These are phyloP conservation scores for Irpex lacteus DNA, from an alignment of 1,284 basidiomycete species.

Conservation along the genomic window DNA sequence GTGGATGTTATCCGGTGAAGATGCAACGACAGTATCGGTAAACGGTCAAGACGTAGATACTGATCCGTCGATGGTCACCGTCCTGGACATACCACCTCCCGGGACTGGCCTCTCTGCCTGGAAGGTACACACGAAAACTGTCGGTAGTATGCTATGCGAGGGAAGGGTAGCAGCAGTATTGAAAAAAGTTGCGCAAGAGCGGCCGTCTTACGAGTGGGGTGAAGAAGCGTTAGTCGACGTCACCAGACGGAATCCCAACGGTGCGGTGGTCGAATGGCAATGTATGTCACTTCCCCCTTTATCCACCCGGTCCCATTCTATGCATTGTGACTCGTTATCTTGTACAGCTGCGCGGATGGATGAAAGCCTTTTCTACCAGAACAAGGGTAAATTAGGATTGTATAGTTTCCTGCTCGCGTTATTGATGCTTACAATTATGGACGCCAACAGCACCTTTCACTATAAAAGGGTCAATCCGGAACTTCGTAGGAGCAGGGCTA, in stretches of 20 bases:
- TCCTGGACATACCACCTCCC: not conserved
- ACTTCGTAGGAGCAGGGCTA: not conserved
- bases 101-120: not conserved
- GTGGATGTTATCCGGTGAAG: too few species aligned
- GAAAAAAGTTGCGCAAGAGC: not conserved
- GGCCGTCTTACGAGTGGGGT: not conserved
- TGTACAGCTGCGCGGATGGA: not conserved
- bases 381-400: too few species aligned
- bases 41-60: too few species aligned
- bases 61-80: not conserved
- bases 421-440: not conserved
- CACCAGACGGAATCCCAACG: not conserved
- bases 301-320: not conserved
- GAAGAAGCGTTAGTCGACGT: not conserved
- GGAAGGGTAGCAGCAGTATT: not conserved
- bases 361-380: too few species aligned
- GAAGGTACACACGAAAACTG: not conserved
- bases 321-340: not conserved
- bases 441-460: not conserved
- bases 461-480: not conserved
- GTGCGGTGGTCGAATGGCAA: not conserved
- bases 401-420: too few species aligned
- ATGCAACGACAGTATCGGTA: too few species aligned
- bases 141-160: not conserved
- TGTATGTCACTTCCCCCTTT: not conserved